These are phyloP conservation scores for Exophiala lecanii-corni DNA, from an alignment of 2,329 filamentous ascomycete species.

Conservation along the genomic window DNA sequence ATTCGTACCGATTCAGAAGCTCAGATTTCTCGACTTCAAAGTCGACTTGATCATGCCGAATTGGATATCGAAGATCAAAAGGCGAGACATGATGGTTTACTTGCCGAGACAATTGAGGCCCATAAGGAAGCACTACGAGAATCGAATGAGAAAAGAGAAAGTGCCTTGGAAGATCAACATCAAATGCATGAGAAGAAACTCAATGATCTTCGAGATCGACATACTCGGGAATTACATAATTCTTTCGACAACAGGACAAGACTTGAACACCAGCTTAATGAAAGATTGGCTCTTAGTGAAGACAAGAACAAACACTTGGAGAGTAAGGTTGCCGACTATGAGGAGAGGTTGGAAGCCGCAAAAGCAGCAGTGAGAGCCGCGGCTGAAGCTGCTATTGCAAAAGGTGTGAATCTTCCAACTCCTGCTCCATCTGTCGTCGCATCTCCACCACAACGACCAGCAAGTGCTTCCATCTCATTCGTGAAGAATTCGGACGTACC, in stretches of 20 bases:
- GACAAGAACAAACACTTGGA: constrained; percentile 82
- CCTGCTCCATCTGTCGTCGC: constrained; percentile 32
- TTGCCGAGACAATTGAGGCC: constrained; percentile 72
- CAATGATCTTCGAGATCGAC: constrained; percentile 70
- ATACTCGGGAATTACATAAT: constrained; percentile 69
- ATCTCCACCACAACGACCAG: constrained; percentile 37
- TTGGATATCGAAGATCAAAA: constrained; percentile 77
- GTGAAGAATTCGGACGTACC: constrained; percentile 51
- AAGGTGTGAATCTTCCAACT: constrained; percentile 34
- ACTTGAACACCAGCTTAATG: constrained; percentile 71
- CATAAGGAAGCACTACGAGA: constrained; percentile 58
- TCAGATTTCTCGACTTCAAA: constrained; percentile 66
- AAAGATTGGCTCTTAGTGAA: constrained; percentile 74
- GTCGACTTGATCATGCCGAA: constrained; percentile 71
- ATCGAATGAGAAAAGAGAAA: constrained; percentile 49
- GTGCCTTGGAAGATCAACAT: constrained; percentile 51
- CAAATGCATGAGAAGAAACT: constrained; percentile 67
- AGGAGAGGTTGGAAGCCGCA: constrained; percentile 86
- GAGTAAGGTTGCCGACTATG: constrained; percentile 76
- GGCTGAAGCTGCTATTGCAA: constrained; percentile 63
- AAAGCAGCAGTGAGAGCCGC: constrained; percentile 83
- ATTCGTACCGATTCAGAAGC: constrained; percentile 70
- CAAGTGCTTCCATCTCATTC: constrained; percentile 45
- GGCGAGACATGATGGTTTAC: constrained; percentile 74
- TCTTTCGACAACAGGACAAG: constrained; percentile 76